These are phyloP conservation scores for Silene uniflora DNA, from an alignment of 148 eudicot genomes.

Conservation along the genomic window DNA sequence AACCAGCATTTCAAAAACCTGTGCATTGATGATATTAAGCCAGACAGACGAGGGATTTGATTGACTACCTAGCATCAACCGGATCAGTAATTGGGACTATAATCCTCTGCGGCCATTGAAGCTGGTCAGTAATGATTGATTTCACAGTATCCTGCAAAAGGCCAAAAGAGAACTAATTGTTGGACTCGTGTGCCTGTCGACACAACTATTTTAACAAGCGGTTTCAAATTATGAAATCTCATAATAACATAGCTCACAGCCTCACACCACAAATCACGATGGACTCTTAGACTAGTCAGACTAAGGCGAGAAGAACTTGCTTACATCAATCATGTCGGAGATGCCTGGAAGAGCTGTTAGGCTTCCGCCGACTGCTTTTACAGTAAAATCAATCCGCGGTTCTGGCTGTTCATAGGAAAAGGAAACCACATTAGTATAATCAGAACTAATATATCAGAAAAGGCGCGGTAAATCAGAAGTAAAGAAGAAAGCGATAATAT, in stretches of 20 bases:
- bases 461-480: no score
- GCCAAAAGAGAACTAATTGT: neutral
- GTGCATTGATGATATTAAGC: neutral
- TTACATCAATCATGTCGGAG: constrained; percentile 95
- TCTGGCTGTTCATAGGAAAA: constrained; percentile 61
- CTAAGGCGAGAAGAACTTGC: constrained; percentile 17
- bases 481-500: neutral
- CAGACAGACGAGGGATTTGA: neutral
- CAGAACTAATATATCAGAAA: neutral
- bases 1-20: neutral
- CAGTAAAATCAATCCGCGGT: constrained; percentile 82
- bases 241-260: no score
- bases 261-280: neutral
- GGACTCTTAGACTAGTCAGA: neutral
- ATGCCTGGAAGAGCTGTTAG: constrained; percentile 93
- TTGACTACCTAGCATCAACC: constrained; percentile 57
- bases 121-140: constrained; percentile 76
- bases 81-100: constrained; percentile 92
- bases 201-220: no score
- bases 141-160: constrained; percentile 45
- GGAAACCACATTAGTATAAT: constrained; percentile 9
- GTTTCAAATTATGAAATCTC: neutral
- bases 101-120: constrained; percentile 97
- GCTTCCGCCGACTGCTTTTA: constrained; percentile 96
- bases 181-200: no score